Conservation (phyloP, 768 basidiomycete species). For the Dioszegia hungarica region DNA sequence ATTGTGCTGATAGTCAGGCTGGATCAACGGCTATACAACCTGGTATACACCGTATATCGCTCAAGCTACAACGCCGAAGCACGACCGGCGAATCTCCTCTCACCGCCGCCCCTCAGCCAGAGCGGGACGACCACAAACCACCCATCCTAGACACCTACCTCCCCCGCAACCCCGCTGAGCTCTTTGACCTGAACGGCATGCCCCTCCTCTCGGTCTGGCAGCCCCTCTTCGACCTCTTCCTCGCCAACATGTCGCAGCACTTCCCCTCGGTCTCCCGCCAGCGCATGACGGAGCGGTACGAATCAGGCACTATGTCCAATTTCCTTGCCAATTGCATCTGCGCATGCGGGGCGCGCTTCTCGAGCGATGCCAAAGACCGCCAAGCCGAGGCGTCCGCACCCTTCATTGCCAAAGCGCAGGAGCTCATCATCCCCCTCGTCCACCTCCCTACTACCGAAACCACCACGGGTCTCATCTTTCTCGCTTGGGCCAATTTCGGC, state of each 20-base stretch:
- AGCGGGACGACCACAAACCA: conserved; percentile 7
- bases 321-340: conserved; percentile 44
- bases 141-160: neutral
- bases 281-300: conserved; percentile 35
- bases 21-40: conserved; percentile 46
- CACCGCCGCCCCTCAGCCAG: conserved; percentile 30
- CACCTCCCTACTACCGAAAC: conserved; percentile 44
- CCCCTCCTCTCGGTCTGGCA: conserved; percentile 32
- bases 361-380: conserved; percentile 8
- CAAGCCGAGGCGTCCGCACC: conserved; percentile 31
- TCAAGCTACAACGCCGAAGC: conserved; percentile 38
- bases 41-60: conserved; percentile 45
- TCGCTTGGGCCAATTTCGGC: conserved; percentile 44
- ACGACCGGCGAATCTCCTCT: conserved; percentile 20
- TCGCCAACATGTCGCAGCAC: conserved; percentile 37
- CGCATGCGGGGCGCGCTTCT: conserved; percentile 36
- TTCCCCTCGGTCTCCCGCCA: conserved; percentile 35
- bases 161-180: conserved; percentile 5
- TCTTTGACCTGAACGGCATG: conserved; percentile 40
- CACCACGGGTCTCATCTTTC: conserved; percentile 36
- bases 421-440: conserved; percentile 38
- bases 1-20: conserved; percentile 18
- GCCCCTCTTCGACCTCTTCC: conserved; percentile 42
- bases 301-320: conserved; percentile 42
- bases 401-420: conserved; percentile 47